Evolutionary conservation across 2,329 filamentous ascomycete genomes (phyloP).

Genomic region (Fusarium sororula): DNA sequence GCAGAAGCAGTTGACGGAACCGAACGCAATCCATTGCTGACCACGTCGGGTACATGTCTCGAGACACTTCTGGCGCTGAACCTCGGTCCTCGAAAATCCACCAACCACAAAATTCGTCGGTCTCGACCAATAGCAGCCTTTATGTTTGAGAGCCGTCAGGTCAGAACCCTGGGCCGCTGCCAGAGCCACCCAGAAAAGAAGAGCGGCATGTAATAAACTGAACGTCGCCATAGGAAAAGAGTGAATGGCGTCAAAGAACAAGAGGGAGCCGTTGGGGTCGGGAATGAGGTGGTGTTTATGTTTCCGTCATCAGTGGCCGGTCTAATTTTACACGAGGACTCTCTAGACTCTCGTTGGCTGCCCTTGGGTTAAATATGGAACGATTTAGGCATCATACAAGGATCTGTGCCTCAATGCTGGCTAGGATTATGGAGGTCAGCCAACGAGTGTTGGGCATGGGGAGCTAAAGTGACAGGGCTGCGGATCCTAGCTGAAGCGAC

Average conservation of each 20-base stretch:
- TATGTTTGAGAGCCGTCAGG: background rate
- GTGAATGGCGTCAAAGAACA: background rate
- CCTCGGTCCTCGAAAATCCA: background rate
- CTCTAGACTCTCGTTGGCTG: background rate
- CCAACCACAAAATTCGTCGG: background rate
- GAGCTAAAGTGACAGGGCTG: background rate
- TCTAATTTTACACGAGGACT: background rate
- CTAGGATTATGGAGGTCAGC: background rate
- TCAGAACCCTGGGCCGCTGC: background rate
- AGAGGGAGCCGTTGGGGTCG: background rate
- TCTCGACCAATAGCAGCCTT: background rate
- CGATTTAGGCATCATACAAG: constrained; percentile 9
- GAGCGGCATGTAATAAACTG: background rate
- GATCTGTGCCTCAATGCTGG: constrained; percentile 5
- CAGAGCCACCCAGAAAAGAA: constrained; percentile 13
- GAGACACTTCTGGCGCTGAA: background rate
- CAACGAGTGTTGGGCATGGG: background rate
- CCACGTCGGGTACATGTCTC: background rate
- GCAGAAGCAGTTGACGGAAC: background rate
- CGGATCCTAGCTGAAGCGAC: constrained; percentile 6
- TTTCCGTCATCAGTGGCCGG: background rate
- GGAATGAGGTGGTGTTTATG: constrained; percentile 16
- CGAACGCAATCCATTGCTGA: background rate
- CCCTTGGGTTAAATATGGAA: background rate
- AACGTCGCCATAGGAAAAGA: constrained; percentile 8